Conservation (phyloP, 768 basidiomycete species). For the Exsudoporus frostii region DNA sequence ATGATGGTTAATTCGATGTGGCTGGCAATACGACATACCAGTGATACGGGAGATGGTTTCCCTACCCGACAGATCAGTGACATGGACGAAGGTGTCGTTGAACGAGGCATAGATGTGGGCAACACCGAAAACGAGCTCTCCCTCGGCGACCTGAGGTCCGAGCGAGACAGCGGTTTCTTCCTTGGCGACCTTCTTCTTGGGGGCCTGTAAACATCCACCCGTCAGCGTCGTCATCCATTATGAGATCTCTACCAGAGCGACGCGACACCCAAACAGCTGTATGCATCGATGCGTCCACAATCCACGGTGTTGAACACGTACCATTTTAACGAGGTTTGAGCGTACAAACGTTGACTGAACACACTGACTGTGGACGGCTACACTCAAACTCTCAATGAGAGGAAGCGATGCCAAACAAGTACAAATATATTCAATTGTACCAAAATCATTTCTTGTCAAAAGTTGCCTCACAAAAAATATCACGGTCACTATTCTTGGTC, state of each 20-base stretch:
- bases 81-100: conserved; percentile 99
- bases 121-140: conserved; percentile 96
- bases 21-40: conserved; percentile 46
- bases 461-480: no score
- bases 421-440: no score
- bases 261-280: not conserved
- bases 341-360: conserved; percentile 18
- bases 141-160: conserved; percentile 94
- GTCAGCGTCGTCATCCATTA: conserved; percentile 54
- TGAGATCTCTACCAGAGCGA: not conserved
- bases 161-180: conserved; percentile 86
- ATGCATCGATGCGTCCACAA: not conserved
- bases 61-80: conserved; percentile 98
- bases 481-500: no score
- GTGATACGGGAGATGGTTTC: conserved; percentile 99
- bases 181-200: conserved; percentile 79
- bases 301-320: conserved; percentile 23
- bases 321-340: conserved; percentile 36
- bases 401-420: conserved; percentile 12
- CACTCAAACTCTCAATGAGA: conserved; percentile 4
- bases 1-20: not conserved
- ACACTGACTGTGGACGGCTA: not conserved
- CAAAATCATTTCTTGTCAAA: no score
- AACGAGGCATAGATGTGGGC: conserved; percentile 99
- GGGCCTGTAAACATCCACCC: conserved; percentile 62